Conservation (phyloP, 2,329 filamentous ascomycete species). For the Orbilia ellipsospora region DNA sequence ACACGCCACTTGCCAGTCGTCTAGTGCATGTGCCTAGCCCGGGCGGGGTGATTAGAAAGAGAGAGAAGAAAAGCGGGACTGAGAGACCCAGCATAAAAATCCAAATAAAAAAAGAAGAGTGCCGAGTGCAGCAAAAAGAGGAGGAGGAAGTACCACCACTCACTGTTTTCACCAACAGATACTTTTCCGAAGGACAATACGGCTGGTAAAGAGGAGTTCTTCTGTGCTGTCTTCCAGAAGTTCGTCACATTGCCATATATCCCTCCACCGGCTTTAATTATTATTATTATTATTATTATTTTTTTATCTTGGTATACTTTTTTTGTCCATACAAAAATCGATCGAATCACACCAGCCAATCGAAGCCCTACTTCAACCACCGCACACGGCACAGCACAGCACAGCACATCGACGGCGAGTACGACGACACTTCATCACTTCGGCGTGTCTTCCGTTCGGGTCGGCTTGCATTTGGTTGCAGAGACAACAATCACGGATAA, state of each 20-base stretch:
- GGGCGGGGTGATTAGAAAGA: slow-evolving; percentile 48
- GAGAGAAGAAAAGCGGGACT: slow-evolving; percentile 46
- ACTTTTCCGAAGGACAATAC: not conserved
- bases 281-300: too few relatives aligned
- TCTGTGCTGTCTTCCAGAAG: slow-evolving; percentile 20
- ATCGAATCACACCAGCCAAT: slow-evolving; percentile 44
- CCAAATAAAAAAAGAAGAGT: slow-evolving; percentile 11
- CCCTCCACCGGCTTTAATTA: too few relatives aligned
- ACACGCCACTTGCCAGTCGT: slow-evolving; percentile 42
- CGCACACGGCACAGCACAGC: slow-evolving; percentile 20
- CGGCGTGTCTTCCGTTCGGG: slow-evolving; percentile 19
- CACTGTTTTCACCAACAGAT: not conserved
- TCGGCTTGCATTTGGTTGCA: slow-evolving; percentile 46
- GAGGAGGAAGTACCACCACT: not conserved
- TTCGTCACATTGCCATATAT: too few relatives aligned
- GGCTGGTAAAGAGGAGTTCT: slow-evolving; percentile 7
- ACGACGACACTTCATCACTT: slow-evolving; percentile 41
- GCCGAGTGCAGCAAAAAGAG: not conserved
- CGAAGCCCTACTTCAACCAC: slow-evolving; percentile 35
- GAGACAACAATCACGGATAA: slow-evolving; percentile 30
- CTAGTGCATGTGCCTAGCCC: slow-evolving; percentile 54
- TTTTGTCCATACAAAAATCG: slow-evolving; percentile 16
- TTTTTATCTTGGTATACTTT: too few relatives aligned
- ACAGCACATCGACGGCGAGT: slow-evolving; percentile 38
- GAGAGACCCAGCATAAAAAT: slow-evolving; percentile 16